Conservation (phyloP, 1,139 yeast species). For the Kurtzmaniella natalensis region DNA sequence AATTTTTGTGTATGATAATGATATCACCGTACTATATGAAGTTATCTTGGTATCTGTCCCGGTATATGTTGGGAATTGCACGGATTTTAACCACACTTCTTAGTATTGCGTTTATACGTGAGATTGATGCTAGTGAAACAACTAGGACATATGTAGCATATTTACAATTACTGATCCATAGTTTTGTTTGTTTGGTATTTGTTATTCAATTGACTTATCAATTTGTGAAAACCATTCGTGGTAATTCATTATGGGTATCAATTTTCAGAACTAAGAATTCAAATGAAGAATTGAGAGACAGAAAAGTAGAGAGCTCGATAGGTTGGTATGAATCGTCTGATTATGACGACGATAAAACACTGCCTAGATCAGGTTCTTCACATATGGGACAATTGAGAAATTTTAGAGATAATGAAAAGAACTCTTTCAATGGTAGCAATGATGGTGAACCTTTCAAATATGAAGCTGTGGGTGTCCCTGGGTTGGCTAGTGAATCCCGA, state of each 20-base stretch:
- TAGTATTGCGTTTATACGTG: constrained; percentile 37
- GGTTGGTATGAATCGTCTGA: neutral
- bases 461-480: neutral
- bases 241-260: neutral
- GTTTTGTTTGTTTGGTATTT: constrained; percentile 33
- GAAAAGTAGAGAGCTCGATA: no score
- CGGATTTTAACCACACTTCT: constrained; percentile 34
- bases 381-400: no score
- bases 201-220: constrained; percentile 29
- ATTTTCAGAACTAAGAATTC: no score
- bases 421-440: neutral
- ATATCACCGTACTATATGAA: constrained; percentile 39
- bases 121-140: constrained; percentile 28
- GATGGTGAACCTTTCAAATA: neutral
- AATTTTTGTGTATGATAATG: constrained; percentile 25
- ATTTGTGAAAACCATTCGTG: constrained; percentile 21
- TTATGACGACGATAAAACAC: neutral
- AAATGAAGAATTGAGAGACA: no score
- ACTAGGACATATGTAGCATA: constrained; percentile 38
- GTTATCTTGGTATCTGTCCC: constrained; percentile 35
- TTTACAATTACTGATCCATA: constrained; percentile 37
- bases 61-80: constrained; percentile 34
- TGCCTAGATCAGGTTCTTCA: neutral
- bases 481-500: neutral
- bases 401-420: neutral